Conservation (phyloP, 2,329 filamentous ascomycete genomes). For the Calcarisporium arbuscula region DNA sequence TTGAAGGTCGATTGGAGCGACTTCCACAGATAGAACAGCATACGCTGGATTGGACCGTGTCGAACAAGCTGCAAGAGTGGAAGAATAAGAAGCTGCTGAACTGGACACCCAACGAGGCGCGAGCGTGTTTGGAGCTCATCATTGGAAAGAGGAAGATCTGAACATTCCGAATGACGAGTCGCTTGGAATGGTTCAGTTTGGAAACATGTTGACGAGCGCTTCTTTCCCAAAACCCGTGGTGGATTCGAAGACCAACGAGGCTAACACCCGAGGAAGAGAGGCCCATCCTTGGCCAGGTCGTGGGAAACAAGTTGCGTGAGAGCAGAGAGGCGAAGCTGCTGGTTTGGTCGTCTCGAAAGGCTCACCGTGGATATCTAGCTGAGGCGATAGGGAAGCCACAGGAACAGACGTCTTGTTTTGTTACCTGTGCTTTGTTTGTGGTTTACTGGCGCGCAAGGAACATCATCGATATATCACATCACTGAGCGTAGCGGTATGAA, state of each 20-base stretch:
- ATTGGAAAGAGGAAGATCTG: no score
- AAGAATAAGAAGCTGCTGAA: not conserved
- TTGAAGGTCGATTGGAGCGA: conserved; percentile 13
- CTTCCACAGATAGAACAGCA: conserved; percentile 12
- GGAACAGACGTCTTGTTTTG: no score
- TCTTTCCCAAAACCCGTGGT: conserved; percentile 15
- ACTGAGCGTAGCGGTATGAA: no score
- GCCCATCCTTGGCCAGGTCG: conserved; percentile 16
- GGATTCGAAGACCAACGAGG: no score
- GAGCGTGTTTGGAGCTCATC: not conserved
- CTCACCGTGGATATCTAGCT: no score
- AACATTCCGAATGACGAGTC: no score
- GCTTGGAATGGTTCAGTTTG: no score
- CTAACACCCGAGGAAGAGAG: conserved; percentile 12
- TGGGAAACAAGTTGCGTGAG: conserved; percentile 7
- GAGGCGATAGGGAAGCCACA: no score
- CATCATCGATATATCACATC: no score
- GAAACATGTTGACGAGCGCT: conserved; percentile 25
- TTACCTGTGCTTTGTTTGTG: no score
- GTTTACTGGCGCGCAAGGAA: no score
- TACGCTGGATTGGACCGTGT: conserved; percentile 17
- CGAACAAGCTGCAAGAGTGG: conserved; percentile 3
- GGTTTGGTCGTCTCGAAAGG: no score
- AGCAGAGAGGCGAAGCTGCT: not conserved
- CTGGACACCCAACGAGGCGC: not conserved